Conservation (phyloP, 139 green algal genomes). For the Chlorella sp. region DNA sequence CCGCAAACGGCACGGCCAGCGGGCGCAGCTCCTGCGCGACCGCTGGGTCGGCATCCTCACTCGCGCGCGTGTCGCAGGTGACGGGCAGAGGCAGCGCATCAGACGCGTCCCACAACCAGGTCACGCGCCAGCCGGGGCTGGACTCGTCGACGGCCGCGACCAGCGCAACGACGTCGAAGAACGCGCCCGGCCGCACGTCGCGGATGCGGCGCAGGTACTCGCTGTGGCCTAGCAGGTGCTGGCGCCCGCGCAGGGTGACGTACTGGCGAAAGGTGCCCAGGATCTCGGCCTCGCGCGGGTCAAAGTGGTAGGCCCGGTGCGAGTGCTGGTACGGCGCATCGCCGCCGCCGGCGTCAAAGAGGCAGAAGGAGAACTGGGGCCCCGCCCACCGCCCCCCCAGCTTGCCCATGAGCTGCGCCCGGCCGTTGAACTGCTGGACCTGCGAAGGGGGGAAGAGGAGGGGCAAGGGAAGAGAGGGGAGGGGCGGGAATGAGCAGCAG, state of each 20-base stretch:
- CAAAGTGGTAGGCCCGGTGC: conserved; percentile 7
- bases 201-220: conserved; percentile 39
- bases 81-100: conserved; percentile 36
- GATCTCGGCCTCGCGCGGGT: conserved; percentile 20
- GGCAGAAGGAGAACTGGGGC: conserved; percentile 28
- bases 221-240: not conserved
- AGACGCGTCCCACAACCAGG: conserved; percentile 51
- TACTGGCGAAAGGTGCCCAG: conserved; percentile 28
- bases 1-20: conserved; percentile 11
- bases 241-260: not conserved
- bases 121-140: not conserved
- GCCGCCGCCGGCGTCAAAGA: conserved; percentile 26
- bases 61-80: conserved; percentile 18
- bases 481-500: not conserved
- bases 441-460: conserved; percentile 5
- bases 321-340: conserved; percentile 40
- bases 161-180: conserved; percentile 33
- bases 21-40: conserved; percentile 8
- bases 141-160: conserved; percentile 21
- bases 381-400: not conserved
- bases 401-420: conserved; percentile 42
- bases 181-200: conserved; percentile 22
- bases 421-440: conserved; percentile 31
- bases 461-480: not conserved
- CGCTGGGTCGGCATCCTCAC: not conserved